Conservation (phyloP, 1,284 basidiomycete genomes). For the Papiliotrema fonsecae region DNA sequence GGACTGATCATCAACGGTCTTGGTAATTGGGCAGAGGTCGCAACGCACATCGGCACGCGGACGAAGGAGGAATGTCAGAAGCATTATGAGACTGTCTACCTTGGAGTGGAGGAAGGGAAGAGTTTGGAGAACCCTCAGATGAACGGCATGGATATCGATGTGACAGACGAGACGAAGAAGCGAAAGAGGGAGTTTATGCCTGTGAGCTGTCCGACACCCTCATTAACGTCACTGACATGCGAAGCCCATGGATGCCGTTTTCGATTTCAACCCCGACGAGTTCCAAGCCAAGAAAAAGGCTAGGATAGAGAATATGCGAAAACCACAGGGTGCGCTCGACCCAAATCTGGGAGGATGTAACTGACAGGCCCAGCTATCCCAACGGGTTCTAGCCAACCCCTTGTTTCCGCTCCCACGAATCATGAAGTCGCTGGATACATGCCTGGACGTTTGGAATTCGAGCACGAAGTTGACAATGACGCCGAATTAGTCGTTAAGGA, state of each 20-base stretch:
- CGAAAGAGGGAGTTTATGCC: constrained; percentile 51
- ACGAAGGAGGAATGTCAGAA: constrained; percentile 90
- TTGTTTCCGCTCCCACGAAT: constrained; percentile 88
- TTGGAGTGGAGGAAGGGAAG: constrained; percentile 48
- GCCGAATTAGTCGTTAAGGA: constrained; percentile 95
- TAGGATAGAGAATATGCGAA: constrained; percentile 62
- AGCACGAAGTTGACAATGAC: constrained; percentile 93
- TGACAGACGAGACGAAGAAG: constrained; percentile 14
- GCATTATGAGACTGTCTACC: constrained; percentile 81
- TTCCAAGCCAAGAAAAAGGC: constrained; percentile 84
- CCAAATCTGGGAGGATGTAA: not conserved
- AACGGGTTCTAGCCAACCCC: constrained; percentile 55
- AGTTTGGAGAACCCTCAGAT: constrained; percentile 10
- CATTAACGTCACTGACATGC: not conserved
- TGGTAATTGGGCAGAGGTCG: constrained; percentile 96
- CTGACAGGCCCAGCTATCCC: constrained; percentile 41
- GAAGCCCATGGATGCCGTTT: constrained; percentile 63
- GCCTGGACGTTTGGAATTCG: constrained; percentile 94
- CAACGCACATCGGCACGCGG: constrained; percentile 90
- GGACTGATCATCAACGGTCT: constrained; percentile 84
- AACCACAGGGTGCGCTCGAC: constrained; percentile 46
- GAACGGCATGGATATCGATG: constrained; percentile 11
- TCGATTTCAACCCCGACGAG: constrained; percentile 69
- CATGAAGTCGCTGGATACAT: constrained; percentile 93
- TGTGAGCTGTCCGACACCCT: constrained; percentile 55